These are phyloP conservation scores for Cavenderia fasciculata DNA, from an alignment of 78 protist genomes.

Conservation along the genomic window DNA sequence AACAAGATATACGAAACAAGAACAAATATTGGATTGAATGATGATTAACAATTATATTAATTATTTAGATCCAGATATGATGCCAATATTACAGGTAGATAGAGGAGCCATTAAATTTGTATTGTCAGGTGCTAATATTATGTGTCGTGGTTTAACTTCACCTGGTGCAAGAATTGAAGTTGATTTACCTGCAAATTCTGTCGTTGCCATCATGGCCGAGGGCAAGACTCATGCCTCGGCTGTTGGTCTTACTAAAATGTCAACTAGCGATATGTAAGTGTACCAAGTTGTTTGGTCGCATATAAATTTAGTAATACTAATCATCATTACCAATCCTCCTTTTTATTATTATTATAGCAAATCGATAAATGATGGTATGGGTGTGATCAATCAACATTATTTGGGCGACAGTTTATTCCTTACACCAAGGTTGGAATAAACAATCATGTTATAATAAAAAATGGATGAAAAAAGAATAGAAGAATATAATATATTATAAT, in stretches of 20 bases:
- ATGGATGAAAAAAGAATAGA: not conserved
- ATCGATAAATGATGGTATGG: constrained; percentile 57
- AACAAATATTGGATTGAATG: too few species aligned
- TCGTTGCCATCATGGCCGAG: constrained; percentile 79
- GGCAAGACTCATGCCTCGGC: constrained; percentile 80
- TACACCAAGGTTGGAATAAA: constrained; percentile 39
- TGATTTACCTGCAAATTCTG: constrained; percentile 55
- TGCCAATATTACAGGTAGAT: constrained; percentile 80
- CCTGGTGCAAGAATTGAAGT: constrained; percentile 71
- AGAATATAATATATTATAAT: too few species aligned
- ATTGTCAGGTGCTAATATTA: constrained; percentile 78
- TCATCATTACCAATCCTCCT: not conserved
- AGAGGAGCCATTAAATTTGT: constrained; percentile 82
- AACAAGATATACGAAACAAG: too few species aligned
- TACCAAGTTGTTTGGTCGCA: too few species aligned
- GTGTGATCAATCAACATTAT: constrained; percentile 59
- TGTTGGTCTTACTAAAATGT: constrained; percentile 76
- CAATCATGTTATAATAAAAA: not conserved
- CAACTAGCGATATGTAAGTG: constrained; percentile 75
- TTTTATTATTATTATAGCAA: constrained; percentile 13
- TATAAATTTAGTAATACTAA: too few species aligned
- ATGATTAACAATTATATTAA: too few species aligned
- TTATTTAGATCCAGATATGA: constrained; percentile 66
- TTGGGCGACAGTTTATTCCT: constrained; percentile 56
- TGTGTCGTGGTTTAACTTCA: constrained; percentile 81